Evolutionary conservation across 1,139 yeast species (phyloP).

Genomic region (Debaryomycetaceae sp.): DNA sequence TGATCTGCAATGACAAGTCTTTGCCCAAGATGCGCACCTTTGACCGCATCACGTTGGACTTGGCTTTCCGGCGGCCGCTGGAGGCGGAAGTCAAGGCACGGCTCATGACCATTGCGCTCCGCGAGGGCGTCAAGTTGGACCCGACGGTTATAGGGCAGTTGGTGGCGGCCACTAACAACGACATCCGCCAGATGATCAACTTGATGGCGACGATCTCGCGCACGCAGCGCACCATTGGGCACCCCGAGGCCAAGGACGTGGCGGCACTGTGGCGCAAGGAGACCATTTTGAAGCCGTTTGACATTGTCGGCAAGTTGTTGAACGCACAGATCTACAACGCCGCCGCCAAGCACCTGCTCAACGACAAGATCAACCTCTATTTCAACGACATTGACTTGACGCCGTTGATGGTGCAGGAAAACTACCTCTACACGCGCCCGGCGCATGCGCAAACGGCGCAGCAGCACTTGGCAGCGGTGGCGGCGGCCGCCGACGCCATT

Average conservation of each 20-base stretch:
- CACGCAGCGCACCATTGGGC: conserved; percentile 60
- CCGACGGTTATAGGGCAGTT: conserved; percentile 79
- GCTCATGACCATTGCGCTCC: conserved; percentile 82
- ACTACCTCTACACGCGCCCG: conserved; percentile 70
- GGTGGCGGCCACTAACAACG: conserved; percentile 82
- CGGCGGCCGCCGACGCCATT: conserved; percentile 81
- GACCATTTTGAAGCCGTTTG: conserved; percentile 88
- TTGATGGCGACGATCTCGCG: conserved; percentile 78
- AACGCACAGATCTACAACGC: conserved; percentile 59
- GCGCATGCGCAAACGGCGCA: conserved; percentile 29
- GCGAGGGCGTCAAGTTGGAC: conserved; percentile 79
- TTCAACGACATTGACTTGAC: conserved; percentile 94
- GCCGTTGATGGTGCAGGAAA: conserved; percentile 95
- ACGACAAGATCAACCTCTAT: conserved; percentile 83
- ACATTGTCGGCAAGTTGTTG: conserved; percentile 70
- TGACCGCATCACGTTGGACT: conserved; percentile 77
- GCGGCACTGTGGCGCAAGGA: conserved; percentile 83
- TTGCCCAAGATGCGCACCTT: conserved; percentile 96
- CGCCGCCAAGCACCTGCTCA: conserved; percentile 51
- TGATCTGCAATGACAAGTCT: conserved; percentile 89
- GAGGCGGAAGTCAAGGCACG: conserved; percentile 79
- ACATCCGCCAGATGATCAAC: conserved; percentile 91
- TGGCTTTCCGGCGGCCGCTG: conserved; percentile 85
- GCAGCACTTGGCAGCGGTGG: conserved; percentile 59
- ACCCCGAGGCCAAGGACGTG: conserved; percentile 45